Base-by-base conservation (phyloP, 2,329 filamentous ascomycete genomes). In the Tothia fuscella region DNA sequence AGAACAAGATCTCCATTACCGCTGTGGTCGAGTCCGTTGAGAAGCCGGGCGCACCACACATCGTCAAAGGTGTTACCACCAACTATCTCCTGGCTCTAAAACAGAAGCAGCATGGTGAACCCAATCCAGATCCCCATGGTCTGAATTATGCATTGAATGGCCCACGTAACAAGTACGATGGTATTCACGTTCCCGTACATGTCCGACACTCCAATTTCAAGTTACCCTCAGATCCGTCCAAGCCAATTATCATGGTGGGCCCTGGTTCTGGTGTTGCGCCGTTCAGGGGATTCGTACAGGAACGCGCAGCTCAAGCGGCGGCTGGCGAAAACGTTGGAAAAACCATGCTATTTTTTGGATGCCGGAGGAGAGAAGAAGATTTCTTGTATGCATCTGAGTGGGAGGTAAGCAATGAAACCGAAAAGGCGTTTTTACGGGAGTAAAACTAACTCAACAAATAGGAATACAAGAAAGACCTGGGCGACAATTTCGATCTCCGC, bases 141-240 rank as follows among this genome's bases (percentile, higher is more conserved):
- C 68, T 89, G 45, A 86, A 80, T 42, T 98, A 96, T 62, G 74
- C 86, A 44, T 82, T 96, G 51, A 80, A 65, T 37, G 91, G 91
- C 10, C 91, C 91, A 13, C 78, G 91, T 55, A 93, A 94, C 72
- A 96, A 93, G 66, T 98, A 96, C 62, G 85, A 94, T 54, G 89
- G 89, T 47, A 80, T 95, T 46, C 88, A 93, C 56, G 81, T 96
- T 19, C 91, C 91, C 3, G 85, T 98, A 12, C 91, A 98, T 58
- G 79, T 98, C 46, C 85, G 91, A 49, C 89, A 95, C 66, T 96
- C 91, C 49, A 98, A 96, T 70, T 98, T 98, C 76, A 96, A 96
- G 70, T 76, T 98, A 22, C 91, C 91, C 6, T 95, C 91, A 13
- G 88, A 98, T 55, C 87, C 91, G 3, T 77, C 82, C 37, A 93